These are phyloP conservation scores for Carallia brachiata DNA, from an alignment of 345 rosid genomes.

Conservation along the genomic window DNA sequence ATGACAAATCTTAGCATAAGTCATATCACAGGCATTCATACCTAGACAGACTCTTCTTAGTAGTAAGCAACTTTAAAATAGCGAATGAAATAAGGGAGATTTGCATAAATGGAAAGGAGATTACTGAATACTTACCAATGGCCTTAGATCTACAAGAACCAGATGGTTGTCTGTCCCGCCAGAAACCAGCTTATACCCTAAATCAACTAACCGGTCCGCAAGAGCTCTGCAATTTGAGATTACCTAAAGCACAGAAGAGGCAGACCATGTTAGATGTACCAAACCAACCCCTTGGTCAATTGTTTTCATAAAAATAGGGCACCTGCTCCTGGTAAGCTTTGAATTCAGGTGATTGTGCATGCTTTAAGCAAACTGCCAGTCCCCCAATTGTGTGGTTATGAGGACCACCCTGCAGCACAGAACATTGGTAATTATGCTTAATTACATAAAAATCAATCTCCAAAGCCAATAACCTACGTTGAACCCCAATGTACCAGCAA, in stretches of 20 bases:
- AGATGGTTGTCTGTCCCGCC: slow-evolving; percentile 94
- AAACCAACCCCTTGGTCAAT: background rate
- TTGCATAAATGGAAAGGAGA: too few species aligned
- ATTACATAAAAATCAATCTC: background rate
- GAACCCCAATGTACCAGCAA: background rate
- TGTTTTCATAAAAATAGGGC: slow-evolving; percentile 3
- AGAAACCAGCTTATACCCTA: slow-evolving; percentile 80
- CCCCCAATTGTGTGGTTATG: slow-evolving; percentile 97
- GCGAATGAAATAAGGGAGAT: too few species aligned
- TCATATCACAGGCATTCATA: too few species aligned
- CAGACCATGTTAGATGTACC: background rate
- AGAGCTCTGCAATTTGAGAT: slow-evolving; percentile 76
- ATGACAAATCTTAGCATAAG: too few species aligned
- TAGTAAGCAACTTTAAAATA: too few species aligned
- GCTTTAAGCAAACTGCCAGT: slow-evolving; percentile 87
- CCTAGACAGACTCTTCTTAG: too few species aligned
- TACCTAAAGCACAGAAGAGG: slow-evolving; percentile 44
- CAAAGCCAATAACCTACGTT: background rate
- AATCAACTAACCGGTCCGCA: slow-evolving; percentile 64
- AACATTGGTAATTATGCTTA: background rate
- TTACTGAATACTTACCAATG: slow-evolving; percentile 47
- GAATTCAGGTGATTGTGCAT: slow-evolving; percentile 68
- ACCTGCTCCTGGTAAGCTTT: slow-evolving; percentile 81
- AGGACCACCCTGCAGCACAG: slow-evolving; percentile 75
- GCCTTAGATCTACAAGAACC: slow-evolving; percentile 86